Base-by-base conservation (phyloP, 2,329 filamentous ascomycete genomes). In the Pyrenochaeta sp. region DNA sequence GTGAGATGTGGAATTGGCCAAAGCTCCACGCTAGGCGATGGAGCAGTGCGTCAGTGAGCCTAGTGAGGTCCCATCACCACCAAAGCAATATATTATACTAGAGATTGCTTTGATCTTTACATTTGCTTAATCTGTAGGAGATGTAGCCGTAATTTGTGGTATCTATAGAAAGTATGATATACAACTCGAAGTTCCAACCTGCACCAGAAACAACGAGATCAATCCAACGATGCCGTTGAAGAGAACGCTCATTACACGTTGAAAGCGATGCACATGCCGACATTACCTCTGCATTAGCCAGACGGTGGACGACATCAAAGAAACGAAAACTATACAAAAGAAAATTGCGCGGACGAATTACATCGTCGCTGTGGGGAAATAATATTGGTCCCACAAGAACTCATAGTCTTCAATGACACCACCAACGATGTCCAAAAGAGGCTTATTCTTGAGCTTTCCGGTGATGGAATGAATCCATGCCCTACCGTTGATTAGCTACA, bases 301-400 rank as follows among this genome's bases (percentile, higher is more conserved):
- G 9, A 4, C n/a, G n/a, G 11, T 11, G 13, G 26, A 38, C 10
- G 22, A 23, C 20, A 8, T 13, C 14, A 17, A 17, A 26, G 20
- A 27, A 27, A 31, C 10, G n/a, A 19, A 23, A 35, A 35, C 29
- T 36, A 22, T 34, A 46, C 24, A 55, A 30, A 51, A 43, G 43
- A 45, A 36, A 44, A 38, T n/a, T n/a, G n/a, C n/a, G n/a, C n/a
- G 52, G 13, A 31, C n/a, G 11, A 15, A 34, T 57, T 63, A 82
- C 50, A 81, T 56, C 4, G 82, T 86, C 18, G 82, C 79, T 1
- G 83, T 87, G 13, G 83, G 80, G 72, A 97, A 99, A 73, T 97
- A 95, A 72, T 96, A 97, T 61, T 95, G 92, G 73, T 96, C 91
- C 94, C 94, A 99, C 21, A 99, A 78, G 69, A 95, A 97, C 72